Evolutionary conservation across 148 eudicot species (phyloP).

Genomic region (Vaccinium darrowii): DNA sequence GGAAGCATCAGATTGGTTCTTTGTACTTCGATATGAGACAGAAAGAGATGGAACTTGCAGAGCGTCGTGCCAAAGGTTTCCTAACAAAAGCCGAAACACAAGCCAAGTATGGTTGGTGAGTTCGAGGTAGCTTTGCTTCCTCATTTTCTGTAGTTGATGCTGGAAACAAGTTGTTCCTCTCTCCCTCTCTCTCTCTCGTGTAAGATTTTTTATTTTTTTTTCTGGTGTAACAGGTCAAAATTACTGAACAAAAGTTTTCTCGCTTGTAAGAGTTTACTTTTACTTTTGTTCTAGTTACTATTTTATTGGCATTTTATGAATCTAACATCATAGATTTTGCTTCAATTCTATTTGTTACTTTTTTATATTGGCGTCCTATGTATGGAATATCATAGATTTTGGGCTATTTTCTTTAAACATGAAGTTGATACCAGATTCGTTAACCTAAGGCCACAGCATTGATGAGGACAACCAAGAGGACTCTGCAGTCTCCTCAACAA

Average conservation of each 20-base stretch:
- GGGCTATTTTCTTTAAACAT: neutral
- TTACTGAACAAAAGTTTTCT: neutral
- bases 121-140: neutral
- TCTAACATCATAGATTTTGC: no score
- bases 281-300: no score
- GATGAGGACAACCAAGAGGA: neutral
- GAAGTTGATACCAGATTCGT: neutral
- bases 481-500: neutral
- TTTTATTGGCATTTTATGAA: neutral
- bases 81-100: constrained; percentile 98
- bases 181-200: neutral
- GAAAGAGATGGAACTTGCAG: constrained; percentile 80
- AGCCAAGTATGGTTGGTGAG: constrained; percentile 66
- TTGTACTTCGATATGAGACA: constrained; percentile 78
- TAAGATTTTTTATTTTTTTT: neutral
- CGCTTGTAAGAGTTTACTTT: neutral
- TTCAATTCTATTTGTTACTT: no score
- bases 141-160: neutral
- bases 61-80: constrained; percentile 76
- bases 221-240: neutral
- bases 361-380: no score
- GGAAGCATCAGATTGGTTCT: constrained; percentile 91
- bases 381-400: neutral
- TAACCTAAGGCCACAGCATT: neutral
- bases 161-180: neutral